phyloP scores from a whole-genome alignment of 352 stramenopile genomes.

The Pythium rishiriense region DNA sequence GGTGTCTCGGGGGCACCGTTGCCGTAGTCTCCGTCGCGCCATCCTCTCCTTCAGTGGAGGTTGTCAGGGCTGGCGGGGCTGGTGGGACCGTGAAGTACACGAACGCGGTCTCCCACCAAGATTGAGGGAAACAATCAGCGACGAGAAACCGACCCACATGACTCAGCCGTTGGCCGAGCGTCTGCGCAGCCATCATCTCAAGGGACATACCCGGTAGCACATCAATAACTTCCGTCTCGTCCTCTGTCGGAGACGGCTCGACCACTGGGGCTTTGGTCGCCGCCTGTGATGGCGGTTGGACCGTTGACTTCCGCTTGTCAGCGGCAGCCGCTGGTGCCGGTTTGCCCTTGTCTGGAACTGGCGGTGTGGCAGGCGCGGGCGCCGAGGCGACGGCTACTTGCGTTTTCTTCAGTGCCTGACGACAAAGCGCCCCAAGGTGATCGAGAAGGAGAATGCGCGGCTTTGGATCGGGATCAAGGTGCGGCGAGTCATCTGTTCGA shows the following conservation, averaged over 20 bases:
- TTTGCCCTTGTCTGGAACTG: conserved; percentile 23
- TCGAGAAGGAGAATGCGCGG: conserved; percentile 47
- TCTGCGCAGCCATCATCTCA: conserved; percentile 24
- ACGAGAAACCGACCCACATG: conserved; percentile 9
- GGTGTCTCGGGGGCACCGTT: not conserved
- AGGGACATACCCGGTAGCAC: conserved; percentile 26
- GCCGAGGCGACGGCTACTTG: not conserved
- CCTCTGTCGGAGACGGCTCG: not conserved
- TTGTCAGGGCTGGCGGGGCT: not conserved
- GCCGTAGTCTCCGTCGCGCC: not conserved
- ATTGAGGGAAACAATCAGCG: conserved; percentile 22
- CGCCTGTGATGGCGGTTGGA: not conserved
- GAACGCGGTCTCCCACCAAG: conserved; percentile 30
- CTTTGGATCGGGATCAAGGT: not conserved
- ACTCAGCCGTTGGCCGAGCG: conserved; percentile 21
- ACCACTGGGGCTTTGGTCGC: not conserved
- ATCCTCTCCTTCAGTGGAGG: not conserved
- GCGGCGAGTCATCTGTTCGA: not conserved
- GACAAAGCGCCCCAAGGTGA: conserved; percentile 29
- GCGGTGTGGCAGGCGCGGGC: not conserved
- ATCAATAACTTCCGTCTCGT: conserved; percentile 8
- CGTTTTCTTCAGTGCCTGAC: conserved; percentile 14
- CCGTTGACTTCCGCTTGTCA: conserved; percentile 25
- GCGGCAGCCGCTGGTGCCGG: not conserved
- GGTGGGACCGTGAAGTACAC: conserved; percentile 23